Base-by-base conservation (phyloP, 2,329 filamentous ascomycete genomes). In the Scedosporium apiospermum region DNA sequence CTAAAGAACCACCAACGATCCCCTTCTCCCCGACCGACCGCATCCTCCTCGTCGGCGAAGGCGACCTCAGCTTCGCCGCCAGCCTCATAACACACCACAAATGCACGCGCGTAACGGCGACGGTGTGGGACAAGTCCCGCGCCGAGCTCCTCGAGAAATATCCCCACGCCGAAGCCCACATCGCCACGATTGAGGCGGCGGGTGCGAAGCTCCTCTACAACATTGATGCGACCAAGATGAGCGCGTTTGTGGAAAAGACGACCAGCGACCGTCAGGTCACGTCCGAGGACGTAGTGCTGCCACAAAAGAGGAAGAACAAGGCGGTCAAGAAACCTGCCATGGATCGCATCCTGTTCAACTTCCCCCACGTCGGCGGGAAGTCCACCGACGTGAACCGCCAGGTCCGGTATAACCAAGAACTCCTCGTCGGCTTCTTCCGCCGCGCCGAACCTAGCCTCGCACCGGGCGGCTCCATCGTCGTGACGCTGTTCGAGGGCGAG, bases 301-400 rank as follows among this genome's bases (percentile, higher is more conserved):
- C 69, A 14, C 34, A 38, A 3, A 38, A 38, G 34, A 44, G 7
- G 38, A 38, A 44, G n/a, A 53, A 38, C n/a, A 49, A 38, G 12
- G 23, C 12, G 59, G 16, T 6, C 46, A 61, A 55, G 30, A 61
- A 41, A 30, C 42, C 42, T 27, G 46, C 27, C 27, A 55, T 89
- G 80, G 87, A 96, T 73, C 83, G 86, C 63, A 88, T 98, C 65
- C 81, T 93, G 67, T 99, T 98, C 84, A 96, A 97, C 80, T 99
- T 99, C 75, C 95, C 95, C 42, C 95, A 99, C 77, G 89, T 96
- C 3, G 95, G 95, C 66, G 95, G 95, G 57, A 88, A 96, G 69
- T 89, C 86, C 66, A 98, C 89, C 68, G 93, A 98, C 77, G 89
- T 97, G 63, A 97, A 97, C 77, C 83, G 95, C 42, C 95, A 99